These are phyloP conservation scores for Nemophila menziesii DNA, from an alignment of 257 asterid genomes.

Conservation along the genomic window DNA sequence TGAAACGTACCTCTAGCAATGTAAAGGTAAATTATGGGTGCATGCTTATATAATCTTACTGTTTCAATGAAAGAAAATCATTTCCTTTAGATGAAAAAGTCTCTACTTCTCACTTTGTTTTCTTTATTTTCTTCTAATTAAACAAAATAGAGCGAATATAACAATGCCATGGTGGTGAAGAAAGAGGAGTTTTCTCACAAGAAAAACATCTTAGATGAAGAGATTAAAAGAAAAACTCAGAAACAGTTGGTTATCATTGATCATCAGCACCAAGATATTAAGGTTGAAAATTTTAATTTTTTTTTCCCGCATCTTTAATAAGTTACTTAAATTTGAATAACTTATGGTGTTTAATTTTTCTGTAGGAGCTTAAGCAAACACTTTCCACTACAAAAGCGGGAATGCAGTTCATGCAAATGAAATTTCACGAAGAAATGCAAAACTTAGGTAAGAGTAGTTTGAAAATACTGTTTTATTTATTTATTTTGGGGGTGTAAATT, in stretches of 20 bases:
- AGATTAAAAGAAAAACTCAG: constrained; percentile 29
- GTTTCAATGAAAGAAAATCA: not conserved
- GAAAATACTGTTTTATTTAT: not conserved
- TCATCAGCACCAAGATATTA: constrained; percentile 59
- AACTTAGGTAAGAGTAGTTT: constrained; percentile 49
- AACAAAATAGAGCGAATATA: constrained; percentile 29
- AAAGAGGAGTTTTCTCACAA: constrained; percentile 25
- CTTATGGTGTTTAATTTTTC: constrained; percentile 5
- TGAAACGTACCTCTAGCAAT: constrained; percentile 23
- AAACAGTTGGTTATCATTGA: constrained; percentile 55
- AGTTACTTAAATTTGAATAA: not conserved
- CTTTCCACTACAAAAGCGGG: constrained; percentile 79
- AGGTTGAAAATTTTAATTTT: constrained; percentile 28
- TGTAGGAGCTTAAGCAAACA: constrained; percentile 65
- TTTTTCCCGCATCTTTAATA: constrained; percentile 3
- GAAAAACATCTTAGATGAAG: constrained; percentile 28
- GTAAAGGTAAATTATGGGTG: constrained; percentile 25
- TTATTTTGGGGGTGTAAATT: constrained; percentile 4
- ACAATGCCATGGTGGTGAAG: constrained; percentile 17
- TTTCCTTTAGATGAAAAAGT: not conserved
- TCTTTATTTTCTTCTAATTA: not conserved
- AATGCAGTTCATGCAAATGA: constrained; percentile 84
- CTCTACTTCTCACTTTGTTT: not conserved
- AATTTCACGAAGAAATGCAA: constrained; percentile 69
- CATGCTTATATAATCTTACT: not conserved